Evolutionary conservation across 1,284 basidiomycete species (phyloP), one percentile per base, ranked within the genome.

Genomic region (Cryptococcus sp.): DNA sequence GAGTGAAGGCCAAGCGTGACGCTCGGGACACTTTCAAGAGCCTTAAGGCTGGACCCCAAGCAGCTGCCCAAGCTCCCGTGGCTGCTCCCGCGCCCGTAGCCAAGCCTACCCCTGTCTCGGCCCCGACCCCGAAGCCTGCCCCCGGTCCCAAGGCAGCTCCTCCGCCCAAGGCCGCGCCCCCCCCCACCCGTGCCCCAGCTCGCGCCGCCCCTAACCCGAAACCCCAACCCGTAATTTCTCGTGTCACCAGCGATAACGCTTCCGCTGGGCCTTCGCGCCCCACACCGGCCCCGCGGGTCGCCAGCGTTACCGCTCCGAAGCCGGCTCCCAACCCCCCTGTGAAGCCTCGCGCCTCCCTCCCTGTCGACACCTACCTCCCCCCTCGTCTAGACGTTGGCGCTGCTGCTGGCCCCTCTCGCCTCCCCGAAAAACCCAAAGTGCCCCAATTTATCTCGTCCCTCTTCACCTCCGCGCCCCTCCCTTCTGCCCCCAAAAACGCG

Each of bases 361-460:
- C 45, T 24, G n/a, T 40, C 16, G 33, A 46, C 13, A 21, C 28
- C 21, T 51, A 38, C 35, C 24, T 23, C n/a, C 37, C 13, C n/a
- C 50, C 39, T 42, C 50, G 28, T 33, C 15, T 28, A 24, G 16
- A 50, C 33, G 18, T 4, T 21, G 50, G 50, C 23, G 54, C 57
- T 50, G 50, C 37, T 35, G 57, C 62, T 11, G 56, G 52, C 6
- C 62, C 64, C 18, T 62, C 59, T 45, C 63, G 53, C 39, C 54
- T 71, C 60, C 67, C 76, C 42, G 46, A 48, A 78, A 65, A 64
- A 39, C 52, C 57, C 18, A 55, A 56, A 46, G 56, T 80, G 5
- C 80, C 82, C 4, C 89, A 93, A 70, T 80, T 93, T 59, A 91
- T 96, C 64, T 96, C 93, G 0, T 94, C 91, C 3, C 82, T 97